Evolutionary conservation across 1,139 yeast genomes (phyloP).

Genomic region (Saccharomyces uvarum): DNA sequence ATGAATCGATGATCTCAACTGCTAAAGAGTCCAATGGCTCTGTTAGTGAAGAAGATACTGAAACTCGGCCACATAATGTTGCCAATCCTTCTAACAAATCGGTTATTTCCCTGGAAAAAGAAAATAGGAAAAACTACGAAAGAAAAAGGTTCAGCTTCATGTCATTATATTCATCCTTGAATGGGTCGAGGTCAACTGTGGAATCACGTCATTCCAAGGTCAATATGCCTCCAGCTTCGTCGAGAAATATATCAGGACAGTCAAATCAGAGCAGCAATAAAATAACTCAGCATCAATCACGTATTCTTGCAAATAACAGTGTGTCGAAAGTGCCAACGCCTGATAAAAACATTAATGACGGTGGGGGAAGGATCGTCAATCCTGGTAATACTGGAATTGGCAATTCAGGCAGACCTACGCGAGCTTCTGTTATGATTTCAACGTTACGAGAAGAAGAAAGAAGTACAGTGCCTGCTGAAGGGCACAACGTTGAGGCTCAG

Average conservation of each 20-base stretch:
- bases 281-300: not conserved
- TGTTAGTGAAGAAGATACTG: not conserved
- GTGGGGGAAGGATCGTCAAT: not conserved
- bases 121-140: constrained; percentile 4
- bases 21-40: not conserved
- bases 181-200: constrained; percentile 17
- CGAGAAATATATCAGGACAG: not conserved
- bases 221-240: not conserved
- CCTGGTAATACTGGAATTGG: not conserved
- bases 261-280: not conserved
- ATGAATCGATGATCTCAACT: not conserved
- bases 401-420: not conserved
- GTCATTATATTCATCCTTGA: constrained; percentile 25
- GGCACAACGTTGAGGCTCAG: constrained; percentile 1
- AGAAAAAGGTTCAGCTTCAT: constrained; percentile 24
- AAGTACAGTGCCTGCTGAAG: constrained; percentile 3
- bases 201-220: constrained; percentile 10
- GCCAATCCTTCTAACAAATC: not conserved
- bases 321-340: not conserved
- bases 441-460: constrained; percentile 5
- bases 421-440: constrained; percentile 17
- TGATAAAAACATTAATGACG: not conserved
- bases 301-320: not conserved
- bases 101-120: not conserved
- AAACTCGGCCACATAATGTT: not conserved